Conservation (phyloP, 805 yeast species). For the Kluyveromyces nonfermentans region DNA sequence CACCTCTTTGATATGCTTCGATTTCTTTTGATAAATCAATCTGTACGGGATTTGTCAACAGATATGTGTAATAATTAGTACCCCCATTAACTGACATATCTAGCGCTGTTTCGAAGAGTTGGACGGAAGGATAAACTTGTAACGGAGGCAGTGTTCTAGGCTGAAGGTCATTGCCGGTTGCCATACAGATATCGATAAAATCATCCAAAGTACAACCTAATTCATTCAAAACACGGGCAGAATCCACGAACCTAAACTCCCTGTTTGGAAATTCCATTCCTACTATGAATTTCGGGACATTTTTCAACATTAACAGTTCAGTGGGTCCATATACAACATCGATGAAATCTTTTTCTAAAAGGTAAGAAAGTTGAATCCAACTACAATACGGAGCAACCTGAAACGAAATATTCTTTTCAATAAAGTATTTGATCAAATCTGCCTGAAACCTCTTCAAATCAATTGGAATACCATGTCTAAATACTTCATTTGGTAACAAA, state of each 20-base stretch:
- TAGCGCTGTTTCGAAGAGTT: slow-evolving; percentile 30
- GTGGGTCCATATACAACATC: slow-evolving; percentile 81
- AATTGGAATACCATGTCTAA: slow-evolving; percentile 44
- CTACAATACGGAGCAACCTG: slow-evolving; percentile 78
- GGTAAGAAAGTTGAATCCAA: slow-evolving; percentile 68
- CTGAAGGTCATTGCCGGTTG: slow-evolving; percentile 72
- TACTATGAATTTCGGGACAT: slow-evolving; percentile 61
- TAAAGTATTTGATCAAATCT: slow-evolving; percentile 50
- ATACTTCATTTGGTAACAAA: slow-evolving; percentile 34
- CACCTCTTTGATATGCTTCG: slow-evolving; percentile 55
- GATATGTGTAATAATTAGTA: slow-evolving; percentile 38
- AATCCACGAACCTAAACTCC: slow-evolving; percentile 61
- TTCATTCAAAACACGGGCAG: slow-evolving; percentile 46
- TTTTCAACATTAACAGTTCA: slow-evolving; percentile 54
- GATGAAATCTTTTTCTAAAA: slow-evolving; percentile 45
- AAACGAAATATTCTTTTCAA: slow-evolving; percentile 48
- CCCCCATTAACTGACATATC: slow-evolving; percentile 35
- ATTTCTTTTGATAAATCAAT: slow-evolving; percentile 33
- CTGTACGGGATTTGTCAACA: slow-evolving; percentile 29
- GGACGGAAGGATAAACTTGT: slow-evolving; percentile 25
- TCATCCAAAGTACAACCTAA: slow-evolving; percentile 53
- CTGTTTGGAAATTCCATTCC: slow-evolving; percentile 58
- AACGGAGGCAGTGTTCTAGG: slow-evolving; percentile 49
- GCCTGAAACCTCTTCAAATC: slow-evolving; percentile 41
- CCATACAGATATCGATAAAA: slow-evolving; percentile 64